Conservation (phyloP, 2,329 filamentous ascomycete genomes). For the Golovinomyces cichoracearum region DNA sequence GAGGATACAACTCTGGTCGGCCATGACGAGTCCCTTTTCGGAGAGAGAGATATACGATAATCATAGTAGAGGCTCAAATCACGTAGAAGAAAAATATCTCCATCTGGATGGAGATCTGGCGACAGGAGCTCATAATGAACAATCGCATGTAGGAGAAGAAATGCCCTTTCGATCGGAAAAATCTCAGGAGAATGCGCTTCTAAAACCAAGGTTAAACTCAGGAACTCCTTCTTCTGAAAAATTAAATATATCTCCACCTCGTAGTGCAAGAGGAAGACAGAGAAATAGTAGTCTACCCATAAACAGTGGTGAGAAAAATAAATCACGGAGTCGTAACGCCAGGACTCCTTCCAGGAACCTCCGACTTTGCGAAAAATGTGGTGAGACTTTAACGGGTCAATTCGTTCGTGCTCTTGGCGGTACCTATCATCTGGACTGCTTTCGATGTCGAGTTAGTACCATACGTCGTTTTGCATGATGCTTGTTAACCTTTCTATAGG, state of each 20-base stretch:
- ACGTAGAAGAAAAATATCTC: constrained; percentile 5
- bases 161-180: constrained; percentile 9
- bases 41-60: constrained; percentile 16
- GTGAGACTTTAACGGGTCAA: constrained; percentile 67
- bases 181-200: constrained; percentile 7
- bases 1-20: not conserved
- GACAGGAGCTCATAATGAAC: constrained; percentile 3
- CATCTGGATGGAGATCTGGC: constrained; percentile 5
- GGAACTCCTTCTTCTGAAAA: constrained; percentile 11
- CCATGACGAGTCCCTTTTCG: constrained; percentile 16
- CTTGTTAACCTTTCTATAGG: constrained; percentile 26
- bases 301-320: constrained; percentile 28
- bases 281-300: constrained; percentile 9
- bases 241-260: constrained; percentile 8
- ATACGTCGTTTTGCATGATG: not conserved
- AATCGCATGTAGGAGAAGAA: constrained; percentile 6
- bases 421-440: constrained; percentile 92
- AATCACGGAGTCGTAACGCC: constrained; percentile 27
- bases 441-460: constrained; percentile 58
- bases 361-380: constrained; percentile 64
- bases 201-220: constrained; percentile 7
- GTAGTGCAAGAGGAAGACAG: constrained; percentile 11
- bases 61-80: constrained; percentile 6
- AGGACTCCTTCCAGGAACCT: constrained; percentile 32
- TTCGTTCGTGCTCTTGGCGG: constrained; percentile 84